Base-by-base conservation (phyloP, 1,284 basidiomycete genomes). In the Acaromyces ingoldii region DNA sequence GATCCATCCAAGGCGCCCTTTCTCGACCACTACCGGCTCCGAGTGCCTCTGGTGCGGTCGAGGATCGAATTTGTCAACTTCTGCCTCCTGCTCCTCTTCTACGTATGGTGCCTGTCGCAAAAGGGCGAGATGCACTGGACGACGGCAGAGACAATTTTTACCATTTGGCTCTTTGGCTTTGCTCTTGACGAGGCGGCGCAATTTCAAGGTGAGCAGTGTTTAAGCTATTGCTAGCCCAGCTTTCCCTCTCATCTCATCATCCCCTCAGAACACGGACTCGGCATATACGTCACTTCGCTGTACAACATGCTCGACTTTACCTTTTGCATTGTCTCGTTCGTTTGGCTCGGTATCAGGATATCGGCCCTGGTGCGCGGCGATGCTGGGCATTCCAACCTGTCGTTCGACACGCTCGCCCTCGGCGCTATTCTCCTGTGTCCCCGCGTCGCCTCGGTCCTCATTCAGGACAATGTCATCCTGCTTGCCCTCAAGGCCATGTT, bases 1-100 rank as follows among this genome's bases (percentile, higher is more conserved):
- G 90, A 96, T 71, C 91, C 91, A 1, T 85, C 89, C 71, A 89
- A 85, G 70, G 91, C 91, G 0, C 90, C 91, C 10, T 76, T 95
- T 24, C 81, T 96, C 4, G 91, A 96, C 72, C 91, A 96, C 75
- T 91, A 93, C 67, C 89, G 90, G 7, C 82, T 96, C 37, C 93
- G 93, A 79, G 91, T 96, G 1, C 91, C 91, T 0, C 86, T 86
- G 28, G 85, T 93, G 50, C 88, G 91, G 34, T 85, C 88, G 1
- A 85, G 91, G 36, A 79, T 96, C 61, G 91, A 95, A 77, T 93
- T 91, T 62, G 67, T 80, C 53, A 90, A 89, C 85, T 89, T 75
- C 37, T 77, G 64, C 36, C 33, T 61, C 25, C 55, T 57, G 41
- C 24, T 50, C 29, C 26, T 52, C 39, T 54, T 68, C 31, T 78